Conservation (phyloP, 306 rosid species). For the Fragaria iinumae region DNA sequence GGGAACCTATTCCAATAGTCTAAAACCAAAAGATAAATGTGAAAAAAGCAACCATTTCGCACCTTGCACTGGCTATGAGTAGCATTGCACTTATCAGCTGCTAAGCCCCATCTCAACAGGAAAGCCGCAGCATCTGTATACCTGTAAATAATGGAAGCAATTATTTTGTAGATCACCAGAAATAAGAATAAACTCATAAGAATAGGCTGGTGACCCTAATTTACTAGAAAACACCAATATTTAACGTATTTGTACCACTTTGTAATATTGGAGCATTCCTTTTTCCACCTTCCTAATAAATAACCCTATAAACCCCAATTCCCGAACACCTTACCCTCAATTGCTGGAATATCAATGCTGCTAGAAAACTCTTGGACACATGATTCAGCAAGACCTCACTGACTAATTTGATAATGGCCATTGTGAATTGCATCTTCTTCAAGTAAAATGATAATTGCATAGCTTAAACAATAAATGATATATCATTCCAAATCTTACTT, state of each 20-base stretch:
- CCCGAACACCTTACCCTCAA: not conserved
- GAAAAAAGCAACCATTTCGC: constrained; percentile 17
- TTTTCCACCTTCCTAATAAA: not conserved
- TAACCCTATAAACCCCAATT: not conserved
- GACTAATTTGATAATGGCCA: not conserved
- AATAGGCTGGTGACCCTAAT: not conserved
- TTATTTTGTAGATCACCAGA: not conserved
- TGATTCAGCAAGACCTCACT: constrained; percentile 6
- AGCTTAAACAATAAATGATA: not conserved
- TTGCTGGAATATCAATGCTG: not conserved
- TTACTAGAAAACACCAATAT: not conserved
- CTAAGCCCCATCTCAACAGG: constrained; percentile 71
- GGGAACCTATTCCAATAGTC: not conserved
- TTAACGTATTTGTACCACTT: not conserved
- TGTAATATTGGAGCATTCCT: not conserved
- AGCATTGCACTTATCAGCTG: constrained; percentile 92
- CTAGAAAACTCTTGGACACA: not conserved
- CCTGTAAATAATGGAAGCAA: constrained; percentile 44
- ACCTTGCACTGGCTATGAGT: constrained; percentile 92
- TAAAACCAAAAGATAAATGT: not conserved
- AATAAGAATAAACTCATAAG: not conserved
- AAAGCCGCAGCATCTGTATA: constrained; percentile 80
- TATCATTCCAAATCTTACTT: constrained; percentile 53
- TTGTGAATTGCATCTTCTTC: not conserved
- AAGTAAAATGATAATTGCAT: not conserved